Evolutionary conservation across 768 basidiomycete genomes (phyloP).

Genomic region (Terana coerulea): DNA sequence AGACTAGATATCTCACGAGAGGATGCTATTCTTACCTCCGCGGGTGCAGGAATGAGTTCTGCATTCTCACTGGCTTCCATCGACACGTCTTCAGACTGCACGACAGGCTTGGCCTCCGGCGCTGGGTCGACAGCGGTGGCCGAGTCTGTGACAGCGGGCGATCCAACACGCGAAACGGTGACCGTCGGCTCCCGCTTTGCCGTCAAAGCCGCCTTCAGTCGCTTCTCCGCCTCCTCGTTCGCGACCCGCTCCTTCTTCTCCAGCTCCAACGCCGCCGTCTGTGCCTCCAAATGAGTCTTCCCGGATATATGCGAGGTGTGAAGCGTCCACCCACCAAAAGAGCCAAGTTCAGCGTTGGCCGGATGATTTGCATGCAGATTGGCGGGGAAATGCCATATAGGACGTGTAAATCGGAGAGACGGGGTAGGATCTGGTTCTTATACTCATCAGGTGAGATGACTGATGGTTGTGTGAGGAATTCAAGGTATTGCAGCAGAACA

Average conservation of each 20-base stretch:
- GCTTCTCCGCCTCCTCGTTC: conserved; percentile 74
- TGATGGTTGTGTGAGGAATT: conserved; percentile 73
- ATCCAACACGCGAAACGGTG: conserved; percentile 56
- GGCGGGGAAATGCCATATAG: conserved; percentile 79
- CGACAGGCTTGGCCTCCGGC: conserved; percentile 19
- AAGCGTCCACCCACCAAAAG: conserved; percentile 46
- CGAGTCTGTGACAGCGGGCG: conserved; percentile 41
- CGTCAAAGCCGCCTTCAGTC: conserved; percentile 73
- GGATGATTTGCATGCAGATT: conserved; percentile 91
- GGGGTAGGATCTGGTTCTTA: conserved; percentile 67
- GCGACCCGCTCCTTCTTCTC: conserved; percentile 67
- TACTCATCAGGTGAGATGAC: conserved; percentile 72
- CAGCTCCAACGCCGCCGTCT: conserved; percentile 61
- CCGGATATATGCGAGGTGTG: neutral
- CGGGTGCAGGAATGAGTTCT: neutral
- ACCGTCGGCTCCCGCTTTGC: conserved; percentile 67
- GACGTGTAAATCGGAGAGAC: conserved; percentile 66
- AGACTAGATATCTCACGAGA: neutral
- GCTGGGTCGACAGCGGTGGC: conserved; percentile 25
- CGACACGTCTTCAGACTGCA: conserved; percentile 13
- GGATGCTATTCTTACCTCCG: conserved; percentile 11
- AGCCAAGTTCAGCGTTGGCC: conserved; percentile 69
- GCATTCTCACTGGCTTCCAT: conserved; percentile 19
- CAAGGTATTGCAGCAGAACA: conserved; percentile 88
- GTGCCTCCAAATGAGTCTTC: neutral